These are phyloP conservation scores for Pythium guiyangense DNA, from an alignment of 352 stramenopile genomes.

Conservation along the genomic window DNA sequence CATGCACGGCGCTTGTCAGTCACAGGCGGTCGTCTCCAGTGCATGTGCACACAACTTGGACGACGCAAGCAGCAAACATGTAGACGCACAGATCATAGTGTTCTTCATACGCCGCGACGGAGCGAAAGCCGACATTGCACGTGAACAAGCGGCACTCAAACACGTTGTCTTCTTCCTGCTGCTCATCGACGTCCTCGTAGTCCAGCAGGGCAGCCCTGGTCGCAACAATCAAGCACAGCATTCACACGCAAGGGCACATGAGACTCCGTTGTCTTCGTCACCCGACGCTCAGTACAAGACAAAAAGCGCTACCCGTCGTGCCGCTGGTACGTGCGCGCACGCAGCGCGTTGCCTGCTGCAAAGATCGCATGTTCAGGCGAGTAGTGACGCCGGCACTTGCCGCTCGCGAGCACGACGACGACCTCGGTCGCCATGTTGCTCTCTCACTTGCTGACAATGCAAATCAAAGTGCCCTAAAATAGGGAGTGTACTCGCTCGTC, in stretches of 20 bases:
- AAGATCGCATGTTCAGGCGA: slow-evolving; percentile 49
- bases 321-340: slow-evolving; percentile 41
- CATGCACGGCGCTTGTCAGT: background rate
- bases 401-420: slow-evolving; percentile 21
- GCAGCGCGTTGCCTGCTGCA: slow-evolving; percentile 34
- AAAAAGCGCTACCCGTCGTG: slow-evolving; percentile 15
- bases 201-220: slow-evolving; percentile 4
- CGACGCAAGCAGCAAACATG: too few relatives aligned
- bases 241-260: too few relatives aligned
- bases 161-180: slow-evolving; percentile 4
- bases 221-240: background rate
- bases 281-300: background rate
- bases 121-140: slow-evolving; percentile 42
- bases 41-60: too few relatives aligned
- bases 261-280: background rate
- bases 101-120: slow-evolving; percentile 44
- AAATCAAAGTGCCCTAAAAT: slow-evolving; percentile 4
- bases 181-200: slow-evolving; percentile 3
- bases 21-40: too few relatives aligned
- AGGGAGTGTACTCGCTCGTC: too few relatives aligned
- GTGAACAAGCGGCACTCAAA: slow-evolving; percentile 43
- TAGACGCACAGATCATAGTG: slow-evolving; percentile 54
- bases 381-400: slow-evolving; percentile 46
- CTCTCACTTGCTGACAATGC: background rate
- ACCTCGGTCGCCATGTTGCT: slow-evolving; percentile 22